Evolutionary conservation across 352 stramenopile species (phyloP).

Genomic region (Paralagenidium karlingii): DNA sequence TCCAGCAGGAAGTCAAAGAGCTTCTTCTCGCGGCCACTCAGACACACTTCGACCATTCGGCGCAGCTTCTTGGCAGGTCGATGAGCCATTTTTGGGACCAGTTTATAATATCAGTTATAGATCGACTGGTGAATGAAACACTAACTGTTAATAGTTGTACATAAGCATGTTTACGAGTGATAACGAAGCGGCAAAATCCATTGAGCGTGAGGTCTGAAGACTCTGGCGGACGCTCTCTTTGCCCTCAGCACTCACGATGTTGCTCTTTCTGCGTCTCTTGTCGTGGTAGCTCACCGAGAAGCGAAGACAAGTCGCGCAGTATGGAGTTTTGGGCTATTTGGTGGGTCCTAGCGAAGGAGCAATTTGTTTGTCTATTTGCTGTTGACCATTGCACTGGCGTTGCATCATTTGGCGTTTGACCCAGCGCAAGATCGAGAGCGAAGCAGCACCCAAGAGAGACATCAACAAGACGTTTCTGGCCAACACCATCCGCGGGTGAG

Average conservation of each 20-base stretch:
- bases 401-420: no score
- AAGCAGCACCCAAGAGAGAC: constrained; percentile 14
- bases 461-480: constrained; percentile 58
- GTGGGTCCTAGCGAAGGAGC: constrained; percentile 3
- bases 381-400: no score
- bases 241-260: no score
- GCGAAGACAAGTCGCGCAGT: constrained; percentile 15
- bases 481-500: constrained; percentile 43
- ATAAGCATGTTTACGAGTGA: not conserved
- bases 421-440: not conserved
- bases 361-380: not conserved
- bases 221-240: no score
- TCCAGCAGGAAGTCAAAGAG: constrained; percentile 53
- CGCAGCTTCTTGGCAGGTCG: not conserved
- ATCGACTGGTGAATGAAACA: no score
- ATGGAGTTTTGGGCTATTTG: constrained; percentile 37
- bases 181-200: not conserved
- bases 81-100: no score
- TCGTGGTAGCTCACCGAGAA: constrained; percentile 17
- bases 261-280: not conserved
- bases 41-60: constrained; percentile 10
- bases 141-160: not conserved
- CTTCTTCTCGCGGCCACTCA: constrained; percentile 33
- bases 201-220: not conserved
- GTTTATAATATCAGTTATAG: no score